Evolutionary conservation across 495 filamentous ascomycete species (phyloP), one percentile per base, ranked within the genome.

Genomic region (Podospora bellae-mahoneyi): DNA sequence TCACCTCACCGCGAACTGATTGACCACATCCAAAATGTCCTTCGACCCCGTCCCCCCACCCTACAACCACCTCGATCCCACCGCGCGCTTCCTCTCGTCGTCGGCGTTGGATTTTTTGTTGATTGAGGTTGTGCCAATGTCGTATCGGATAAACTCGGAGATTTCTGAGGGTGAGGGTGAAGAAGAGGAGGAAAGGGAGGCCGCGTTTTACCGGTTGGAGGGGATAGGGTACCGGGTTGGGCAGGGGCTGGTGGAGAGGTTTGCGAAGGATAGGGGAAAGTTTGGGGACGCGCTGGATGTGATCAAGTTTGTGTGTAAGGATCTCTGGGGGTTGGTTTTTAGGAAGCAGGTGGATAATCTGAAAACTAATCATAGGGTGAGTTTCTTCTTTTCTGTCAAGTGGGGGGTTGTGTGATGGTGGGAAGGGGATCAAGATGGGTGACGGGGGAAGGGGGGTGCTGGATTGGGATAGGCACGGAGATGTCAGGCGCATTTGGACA

Each of bases 251-350:
- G 93, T 92, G 18, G 95, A 99, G 80, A 85, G 94, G 66, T 97
- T 98, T 82, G 92, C 92, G 54, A 86, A 89, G 69, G 91, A 97
- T 77, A 84, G 92, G 58, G 92, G 95, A 56, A 89, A 93, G 58
- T 95, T 96, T 78, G 88, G 86, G 28, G 91, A 95, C 78, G 92
- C 92, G 39, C 84, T 96, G 23, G 92, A 95, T 73, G 89, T 92
- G 30, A 98, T 99, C 75, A 99, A 99, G 78, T 98, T 98, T 75
- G 84, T 98, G 44, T 99, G 95, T 85, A 99, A 98, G 78, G 96
- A 99, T 76, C 80, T 99, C 57, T 99, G 95, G 95, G 92, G 87
- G 61, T 84, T 97, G 55, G 85, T 97, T 39, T 99, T 97, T 79
- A 84, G 92, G 77, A 99, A 99, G 79, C 95, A 97, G 79, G 89